A percentile compares a stretch with the other conserved stretches of the same genome.
These are phyloP conservation scores for Cryptococcus neoformans DNA, from an alignment of 1,284 basidiomycete species.

Conservation along the genomic window DNA sequence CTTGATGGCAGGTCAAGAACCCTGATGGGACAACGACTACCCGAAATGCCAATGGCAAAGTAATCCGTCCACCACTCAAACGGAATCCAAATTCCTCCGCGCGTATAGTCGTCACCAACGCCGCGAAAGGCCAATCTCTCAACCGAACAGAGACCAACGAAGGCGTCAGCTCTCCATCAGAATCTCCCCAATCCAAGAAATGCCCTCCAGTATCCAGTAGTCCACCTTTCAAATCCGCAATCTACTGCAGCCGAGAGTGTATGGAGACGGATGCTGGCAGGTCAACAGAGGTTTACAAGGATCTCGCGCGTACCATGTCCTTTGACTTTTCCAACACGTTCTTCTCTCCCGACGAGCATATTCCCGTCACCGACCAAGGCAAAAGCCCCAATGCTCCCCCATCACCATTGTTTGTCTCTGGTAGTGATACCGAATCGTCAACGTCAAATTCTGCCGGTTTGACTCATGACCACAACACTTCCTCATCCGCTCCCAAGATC, in stretches of 20 bases:
- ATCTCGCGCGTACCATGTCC: conserved; percentile 30
- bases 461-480: not conserved
- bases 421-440: conserved; percentile 39
- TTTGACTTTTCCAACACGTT: conserved; percentile 16
- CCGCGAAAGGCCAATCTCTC: conserved; percentile 26
- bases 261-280: conserved; percentile 29
- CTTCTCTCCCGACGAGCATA: conserved; percentile 4
- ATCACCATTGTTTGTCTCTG: conserved; percentile 39
- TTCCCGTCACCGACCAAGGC: conserved; percentile 13
- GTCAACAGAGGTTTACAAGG: conserved; percentile 25
- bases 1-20: conserved; percentile 34
- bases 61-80: conserved; percentile 30
- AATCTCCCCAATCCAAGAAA: not conserved
- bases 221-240: conserved; percentile 25
- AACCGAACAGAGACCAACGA: conserved; percentile 29
- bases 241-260: conserved; percentile 42
- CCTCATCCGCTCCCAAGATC: conserved; percentile 34
- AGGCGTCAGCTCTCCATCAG: conserved; percentile 4
- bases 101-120: conserved; percentile 22
- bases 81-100: conserved; percentile 28
- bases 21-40: conserved; percentile 44
- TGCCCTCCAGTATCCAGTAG: not conserved
- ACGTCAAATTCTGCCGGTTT: conserved; percentile 13
- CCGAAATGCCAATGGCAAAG: conserved; percentile 41
- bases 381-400: conserved; percentile 30